A percentile compares a stretch with the other conserved stretches of the same genome.
These are phyloP conservation scores for Colletotrichum sp. DNA, from an alignment of 2,329 filamentous ascomycete genomes.

Conservation along the genomic window DNA sequence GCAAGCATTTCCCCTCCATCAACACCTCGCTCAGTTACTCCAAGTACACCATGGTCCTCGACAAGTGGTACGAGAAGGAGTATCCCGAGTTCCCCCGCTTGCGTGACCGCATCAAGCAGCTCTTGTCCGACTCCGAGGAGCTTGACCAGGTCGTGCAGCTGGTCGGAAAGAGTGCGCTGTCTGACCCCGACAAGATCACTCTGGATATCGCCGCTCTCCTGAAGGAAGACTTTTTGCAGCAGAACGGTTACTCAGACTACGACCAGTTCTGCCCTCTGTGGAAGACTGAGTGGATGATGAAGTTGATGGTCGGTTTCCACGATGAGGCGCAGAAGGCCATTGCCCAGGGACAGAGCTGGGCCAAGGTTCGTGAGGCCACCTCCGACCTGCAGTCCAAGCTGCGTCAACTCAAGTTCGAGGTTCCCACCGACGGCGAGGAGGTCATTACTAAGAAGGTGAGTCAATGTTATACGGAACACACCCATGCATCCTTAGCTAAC, in stretches of 20 bases:
- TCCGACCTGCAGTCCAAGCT: constrained; percentile 84
- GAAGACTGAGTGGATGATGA: constrained; percentile 99
- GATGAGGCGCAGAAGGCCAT: constrained; percentile 97
- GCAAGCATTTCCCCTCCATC: constrained; percentile 99
- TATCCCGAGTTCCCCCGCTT: constrained; percentile 93
- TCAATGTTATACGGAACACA: background rate
- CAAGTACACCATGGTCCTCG: constrained; percentile 89
- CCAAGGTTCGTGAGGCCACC: constrained; percentile 90
- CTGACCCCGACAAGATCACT: constrained; percentile 97
- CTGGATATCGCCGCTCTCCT: constrained; percentile 88
- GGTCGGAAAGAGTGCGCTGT: constrained; percentile 95
- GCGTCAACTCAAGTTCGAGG: constrained; percentile 95
- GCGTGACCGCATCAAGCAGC: constrained; percentile 90
- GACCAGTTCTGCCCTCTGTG: constrained; percentile 99
- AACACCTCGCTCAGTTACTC: constrained; percentile 95
- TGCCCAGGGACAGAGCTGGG: constrained; percentile 88
- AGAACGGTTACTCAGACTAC: constrained; percentile 99
- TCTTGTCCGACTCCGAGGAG: constrained; percentile 94
- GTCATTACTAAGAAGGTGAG: constrained; percentile 81
- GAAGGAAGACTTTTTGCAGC: constrained; percentile 99
- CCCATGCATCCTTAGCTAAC: constrained; percentile 40
- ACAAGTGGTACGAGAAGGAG: constrained; percentile 94
- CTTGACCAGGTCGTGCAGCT: constrained; percentile 98
- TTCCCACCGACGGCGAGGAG: constrained; percentile 85
- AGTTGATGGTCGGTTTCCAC: constrained; percentile 97